Evolutionary conservation across 2,329 filamentous ascomycete genomes (phyloP).

Genomic region (Cadophora sp.): DNA sequence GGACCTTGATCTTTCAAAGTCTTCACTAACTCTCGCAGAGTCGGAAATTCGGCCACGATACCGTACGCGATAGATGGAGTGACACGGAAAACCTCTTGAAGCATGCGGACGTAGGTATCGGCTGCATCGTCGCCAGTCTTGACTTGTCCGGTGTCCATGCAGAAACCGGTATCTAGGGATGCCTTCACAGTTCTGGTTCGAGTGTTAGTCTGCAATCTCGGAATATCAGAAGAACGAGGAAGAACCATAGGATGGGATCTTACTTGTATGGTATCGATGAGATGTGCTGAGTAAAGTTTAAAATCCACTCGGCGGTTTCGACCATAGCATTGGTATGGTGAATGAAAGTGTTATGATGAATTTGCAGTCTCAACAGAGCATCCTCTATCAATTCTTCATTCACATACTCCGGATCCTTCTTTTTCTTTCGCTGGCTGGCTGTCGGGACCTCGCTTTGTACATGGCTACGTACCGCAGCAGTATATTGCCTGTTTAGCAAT

Average conservation of each 20-base stretch:
- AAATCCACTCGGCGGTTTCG: conserved; percentile 77
- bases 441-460: conserved; percentile 42
- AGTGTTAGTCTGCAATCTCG: conserved; percentile 6
- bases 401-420: conserved; percentile 56
- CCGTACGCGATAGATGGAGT: conserved; percentile 77
- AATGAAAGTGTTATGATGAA: conserved; percentile 69
- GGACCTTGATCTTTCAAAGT: conserved; percentile 65
- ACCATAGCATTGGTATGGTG: conserved; percentile 68
- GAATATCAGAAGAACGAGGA: not conserved
- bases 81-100: conserved; percentile 76
- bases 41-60: conserved; percentile 66
- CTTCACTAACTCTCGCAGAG: conserved; percentile 61
- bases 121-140: conserved; percentile 67
- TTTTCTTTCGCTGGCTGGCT: conserved; percentile 45
- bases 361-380: conserved; percentile 72
- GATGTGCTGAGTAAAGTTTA: conserved; percentile 78
- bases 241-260: conserved; percentile 17
- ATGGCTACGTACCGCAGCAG: conserved; percentile 64
- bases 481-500: conserved; percentile 71
- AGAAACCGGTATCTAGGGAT: conserved; percentile 67
- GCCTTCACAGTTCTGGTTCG: conserved; percentile 47
- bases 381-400: conserved; percentile 75
- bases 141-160: conserved; percentile 81
- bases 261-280: conserved; percentile 76
- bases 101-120: conserved; percentile 77